These are phyloP conservation scores for Rugonectria rugulosa DNA, from an alignment of 2,329 filamentous ascomycete species.

Conservation along the genomic window DNA sequence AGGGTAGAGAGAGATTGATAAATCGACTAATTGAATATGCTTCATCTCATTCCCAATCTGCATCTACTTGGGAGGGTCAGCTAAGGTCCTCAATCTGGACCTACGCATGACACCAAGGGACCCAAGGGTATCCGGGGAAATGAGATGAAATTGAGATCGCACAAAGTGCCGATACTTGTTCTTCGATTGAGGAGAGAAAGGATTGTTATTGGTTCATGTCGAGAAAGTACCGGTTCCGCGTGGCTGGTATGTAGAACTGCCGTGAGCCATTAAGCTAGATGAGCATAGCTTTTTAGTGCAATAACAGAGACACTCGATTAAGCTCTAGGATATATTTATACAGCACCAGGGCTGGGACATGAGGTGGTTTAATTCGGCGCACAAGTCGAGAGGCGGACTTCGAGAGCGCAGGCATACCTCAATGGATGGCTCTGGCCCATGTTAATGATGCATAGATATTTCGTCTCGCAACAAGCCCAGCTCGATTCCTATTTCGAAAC, in stretches of 20 bases:
- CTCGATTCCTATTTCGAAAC: constrained; percentile 97
- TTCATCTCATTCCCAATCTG: constrained; percentile 21
- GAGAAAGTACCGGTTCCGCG: constrained; percentile 8
- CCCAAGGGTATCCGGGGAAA: constrained; percentile 1
- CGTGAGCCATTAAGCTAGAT: no score
- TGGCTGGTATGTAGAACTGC: no score
- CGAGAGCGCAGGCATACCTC: no score
- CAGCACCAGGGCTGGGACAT: no score
- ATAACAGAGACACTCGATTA: no score
- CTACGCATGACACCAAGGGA: neutral
- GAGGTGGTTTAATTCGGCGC: no score
- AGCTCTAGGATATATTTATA: no score
- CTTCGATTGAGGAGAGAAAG: neutral
- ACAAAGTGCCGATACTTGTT: neutral
- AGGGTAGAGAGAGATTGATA: constrained; percentile 34
- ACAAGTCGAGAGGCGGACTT: no score
- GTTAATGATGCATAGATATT: no score
- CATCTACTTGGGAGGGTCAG: constrained; percentile 10
- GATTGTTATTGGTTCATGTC: constrained; percentile 4
- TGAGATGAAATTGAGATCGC: neutral
- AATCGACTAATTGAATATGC: constrained; percentile 37
- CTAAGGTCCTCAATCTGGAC: neutral
- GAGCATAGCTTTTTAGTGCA: no score
- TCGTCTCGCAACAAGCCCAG: no score
- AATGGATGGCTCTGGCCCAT: no score